Base-by-base conservation (phyloP, 2,329 filamentous ascomycete genomes). In the Phialophora tarda region DNA sequence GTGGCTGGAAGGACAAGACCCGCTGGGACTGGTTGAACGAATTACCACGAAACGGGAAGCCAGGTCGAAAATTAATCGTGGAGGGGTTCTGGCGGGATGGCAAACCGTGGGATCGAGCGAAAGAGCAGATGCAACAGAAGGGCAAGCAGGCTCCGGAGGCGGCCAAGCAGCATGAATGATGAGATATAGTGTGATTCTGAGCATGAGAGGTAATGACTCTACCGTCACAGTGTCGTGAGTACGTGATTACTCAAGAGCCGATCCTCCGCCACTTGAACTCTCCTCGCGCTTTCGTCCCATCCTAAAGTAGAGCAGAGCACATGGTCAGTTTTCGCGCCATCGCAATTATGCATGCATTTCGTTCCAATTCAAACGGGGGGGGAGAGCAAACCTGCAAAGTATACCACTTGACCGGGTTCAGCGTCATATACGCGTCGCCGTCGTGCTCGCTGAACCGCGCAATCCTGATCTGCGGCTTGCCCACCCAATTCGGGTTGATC, bases 1-100 rank as follows among this genome's bases (percentile, higher is more conserved):
- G 69, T 23, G 70, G 73, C 10, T 75, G 66, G 72, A 75, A 73
- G 41, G 62, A 70, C 24, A 56, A 59, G 30, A 59, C 53, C 48
- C 50, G 64, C 23, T 67, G 64, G 64, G 59, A 65, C 21, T 69
- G 63, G 66, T 57, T 69, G 50, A 68, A 65, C 24, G 66, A 68
- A 47, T 34, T 68, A 21, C 66, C 63, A 2, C 53, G 63, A 0
- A 44, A 65, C 24, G 63, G 66, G 4, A 65, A 51, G 32, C 63
- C 54, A 11, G 66, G 66, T 12, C 44, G 66, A 23, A 60, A 56
- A 32, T 26, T 59, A 3, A 53, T 65, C 17, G 66, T 68, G 21
- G 50, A 68, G 21, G 66, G 63, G 1, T 65, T 68, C 32, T 68
- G 66, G 66, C 44, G 66, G n/a, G 63, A 65, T 55, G 59, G 66